A percentile compares a stretch with the other conserved stretches of the same genome.
These are phyloP conservation scores for Kodamaea sp. DNA, from an alignment of 1,139 yeast species.

Conservation along the genomic window DNA sequence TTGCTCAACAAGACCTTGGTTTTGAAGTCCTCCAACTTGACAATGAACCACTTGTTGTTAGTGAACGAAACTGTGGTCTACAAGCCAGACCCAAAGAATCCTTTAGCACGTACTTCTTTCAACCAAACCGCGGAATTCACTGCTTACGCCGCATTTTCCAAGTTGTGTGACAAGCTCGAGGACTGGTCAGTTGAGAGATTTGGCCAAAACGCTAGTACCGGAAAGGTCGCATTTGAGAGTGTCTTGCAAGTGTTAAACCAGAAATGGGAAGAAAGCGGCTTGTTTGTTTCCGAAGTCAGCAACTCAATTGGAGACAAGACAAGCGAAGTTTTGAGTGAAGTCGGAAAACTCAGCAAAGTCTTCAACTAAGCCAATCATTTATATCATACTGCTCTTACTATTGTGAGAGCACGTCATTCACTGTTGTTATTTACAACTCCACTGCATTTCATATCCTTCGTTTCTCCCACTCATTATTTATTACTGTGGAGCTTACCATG, in stretches of 20 bases:
- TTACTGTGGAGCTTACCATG: too few relatives aligned
- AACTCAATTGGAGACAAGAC: slow-evolving; percentile 30
- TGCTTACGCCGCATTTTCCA: slow-evolving; percentile 72
- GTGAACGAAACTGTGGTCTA: slow-evolving; percentile 87
- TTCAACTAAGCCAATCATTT: slow-evolving; percentile 8
- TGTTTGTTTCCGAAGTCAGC: slow-evolving; percentile 39
- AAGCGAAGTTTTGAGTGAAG: slow-evolving; percentile 39
- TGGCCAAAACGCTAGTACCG: slow-evolving; percentile 81
- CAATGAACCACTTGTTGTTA: slow-evolving; percentile 72
- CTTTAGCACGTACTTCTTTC: slow-evolving; percentile 58
- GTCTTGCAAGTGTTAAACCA: slow-evolving; percentile 61
- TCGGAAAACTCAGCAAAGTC: slow-evolving; percentile 33
- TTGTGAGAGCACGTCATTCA: too few relatives aligned
- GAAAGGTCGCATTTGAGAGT: slow-evolving; percentile 80
- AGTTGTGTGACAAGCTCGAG: slow-evolving; percentile 79
- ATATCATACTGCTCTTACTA: slow-evolving; percentile 1
- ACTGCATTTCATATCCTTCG: background rate
- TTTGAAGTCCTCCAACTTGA: slow-evolving; percentile 83
- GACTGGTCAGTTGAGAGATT: slow-evolving; percentile 92
- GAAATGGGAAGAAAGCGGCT: slow-evolving; percentile 52
- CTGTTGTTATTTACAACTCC: background rate
- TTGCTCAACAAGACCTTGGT: slow-evolving; percentile 61
- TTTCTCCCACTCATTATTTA: too few relatives aligned
- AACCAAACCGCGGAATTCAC: slow-evolving; percentile 85
- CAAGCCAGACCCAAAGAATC: slow-evolving; percentile 60